Evolutionary conservation across 2,329 filamentous ascomycete genomes (phyloP).

Genomic region (Lecanicillium sp.): DNA sequence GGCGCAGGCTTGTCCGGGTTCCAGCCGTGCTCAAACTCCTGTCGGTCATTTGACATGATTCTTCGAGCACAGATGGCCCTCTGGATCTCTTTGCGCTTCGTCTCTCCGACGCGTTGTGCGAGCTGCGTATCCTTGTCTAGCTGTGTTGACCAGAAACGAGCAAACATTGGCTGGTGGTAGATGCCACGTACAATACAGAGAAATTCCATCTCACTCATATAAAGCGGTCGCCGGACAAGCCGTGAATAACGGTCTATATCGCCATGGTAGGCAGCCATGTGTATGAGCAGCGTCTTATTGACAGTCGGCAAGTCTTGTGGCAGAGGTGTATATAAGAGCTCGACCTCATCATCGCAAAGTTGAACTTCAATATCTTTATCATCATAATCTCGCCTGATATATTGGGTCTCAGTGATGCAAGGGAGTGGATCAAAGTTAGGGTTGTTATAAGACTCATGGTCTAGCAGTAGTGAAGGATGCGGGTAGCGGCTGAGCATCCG

Average conservation of each 20-base stretch:
- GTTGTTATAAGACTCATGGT: not conserved
- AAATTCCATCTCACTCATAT: not conserved
- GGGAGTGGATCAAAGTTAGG: not conserved
- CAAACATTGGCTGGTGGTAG: conserved; percentile 2
- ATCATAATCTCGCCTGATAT: not conserved
- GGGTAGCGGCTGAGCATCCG: not conserved
- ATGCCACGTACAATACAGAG: conserved; percentile 4
- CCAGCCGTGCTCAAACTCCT: conserved; percentile 4
- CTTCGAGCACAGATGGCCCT: conserved; percentile 3
- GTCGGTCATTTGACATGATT: conserved; percentile 5
- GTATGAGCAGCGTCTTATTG: conserved; percentile 4
- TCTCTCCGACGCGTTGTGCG: not conserved
- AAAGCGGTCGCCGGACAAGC: conserved; percentile 1
- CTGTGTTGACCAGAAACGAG: conserved; percentile 2
- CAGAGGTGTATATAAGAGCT: conserved; percentile 2
- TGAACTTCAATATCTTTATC: not conserved
- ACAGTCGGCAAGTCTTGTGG: conserved; percentile 2
- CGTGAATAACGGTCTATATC: conserved; percentile 4
- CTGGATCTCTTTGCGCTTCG: conserved; percentile 1
- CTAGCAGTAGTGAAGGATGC: not conserved
- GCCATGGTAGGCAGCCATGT: conserved; percentile 5
- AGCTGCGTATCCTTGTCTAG: conserved; percentile 1
- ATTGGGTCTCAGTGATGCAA: conserved; percentile 2
- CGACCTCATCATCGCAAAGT: not conserved
- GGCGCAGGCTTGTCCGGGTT: not conserved